Conservation (phyloP, 192 early-diverging fungal genomes). For the Cetraspora pellucida region DNA sequence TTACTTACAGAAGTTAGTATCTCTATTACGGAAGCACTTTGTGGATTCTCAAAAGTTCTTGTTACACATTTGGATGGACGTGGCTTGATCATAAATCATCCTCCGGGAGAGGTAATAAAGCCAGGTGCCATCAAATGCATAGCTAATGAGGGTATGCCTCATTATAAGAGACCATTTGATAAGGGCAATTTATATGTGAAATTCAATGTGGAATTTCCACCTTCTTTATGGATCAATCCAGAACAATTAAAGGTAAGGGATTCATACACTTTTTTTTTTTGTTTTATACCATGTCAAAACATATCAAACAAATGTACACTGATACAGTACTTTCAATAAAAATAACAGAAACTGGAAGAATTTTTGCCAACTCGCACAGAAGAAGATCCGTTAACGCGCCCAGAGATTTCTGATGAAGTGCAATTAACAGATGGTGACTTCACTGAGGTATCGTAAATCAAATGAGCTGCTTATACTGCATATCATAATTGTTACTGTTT, state of each 20-base stretch:
- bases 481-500: not conserved
- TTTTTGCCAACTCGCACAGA: slow-evolving; percentile 14
- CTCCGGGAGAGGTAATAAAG: slow-evolving; percentile 81
- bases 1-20: slow-evolving; percentile 80
- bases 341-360: slow-evolving; percentile 17
- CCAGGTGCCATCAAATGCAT: slow-evolving; percentile 89
- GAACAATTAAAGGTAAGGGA: slow-evolving; percentile 37
- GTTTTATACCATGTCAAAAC: not conserved
- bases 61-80: slow-evolving; percentile 89
- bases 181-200: slow-evolving; percentile 89
- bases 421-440: slow-evolving; percentile 29
- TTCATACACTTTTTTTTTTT: no score
- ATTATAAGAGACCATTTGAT: slow-evolving; percentile 64
- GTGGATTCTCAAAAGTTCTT: slow-evolving; percentile 82
- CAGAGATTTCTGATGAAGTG: slow-evolving; percentile 26
- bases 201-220: slow-evolving; percentile 88
- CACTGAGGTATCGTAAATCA: slow-evolving; percentile 14
- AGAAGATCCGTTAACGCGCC: slow-evolving; percentile 9
- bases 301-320: not conserved
- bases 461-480: not conserved
- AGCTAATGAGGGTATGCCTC: slow-evolving; percentile 91
- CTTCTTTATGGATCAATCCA: slow-evolving; percentile 46
- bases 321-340: not conserved
- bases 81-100: slow-evolving; percentile 78
- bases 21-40: slow-evolving; percentile 86